Base-by-base conservation (phyloP, 495 filamentous ascomycete genomes). In the Penicillium salamii region DNA sequence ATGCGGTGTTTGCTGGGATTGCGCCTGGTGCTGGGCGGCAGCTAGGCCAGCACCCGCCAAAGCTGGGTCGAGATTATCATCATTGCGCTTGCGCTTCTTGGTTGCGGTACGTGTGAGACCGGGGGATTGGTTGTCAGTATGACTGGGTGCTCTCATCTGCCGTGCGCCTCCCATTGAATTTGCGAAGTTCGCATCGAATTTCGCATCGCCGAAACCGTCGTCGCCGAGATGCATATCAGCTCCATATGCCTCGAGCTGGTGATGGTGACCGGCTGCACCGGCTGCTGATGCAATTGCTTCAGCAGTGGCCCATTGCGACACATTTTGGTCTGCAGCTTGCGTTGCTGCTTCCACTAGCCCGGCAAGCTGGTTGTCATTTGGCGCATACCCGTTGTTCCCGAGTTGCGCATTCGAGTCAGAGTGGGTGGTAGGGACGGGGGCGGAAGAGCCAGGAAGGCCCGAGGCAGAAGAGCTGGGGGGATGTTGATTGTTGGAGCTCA, bases 61-160 rank as follows among this genome's bases (percentile, higher is more conserved):
- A 6, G 71, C 71, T n/a, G 73, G 73, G 44, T 76, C 73, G 6
- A 76, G 67, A 2, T 71, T 62, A 44, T 71, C 71, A 19, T 75
- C 71, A 13, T 65, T 67, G 43, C 73, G 55, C 53, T 76, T 76
- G 7, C 73, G 58, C 42, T 76, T 76, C 48, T 72, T 75, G 0
- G 73, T 68, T 9, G 59, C 70, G 2, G 65, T 56, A 19, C 73
- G 54, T 18, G 71, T 65, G 49, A 98, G 72, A 8, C 92, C 92
- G 9, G 83, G 60, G 3, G 90, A 84, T 58, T 95, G 90, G 26
- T 96, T 91, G 51, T 82, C 82, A 63, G 91, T 66, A 15, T 46
- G 59, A 13, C 56, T 63, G 9, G 56, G 55, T 11, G 50, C 63
- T 37, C 68, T 60, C 32, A 68, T 40, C 11, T 66, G 62, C 49